Conservation (phyloP, 1,284 basidiomycete genomes). For the Pseudomicrostroma phylloplanum region DNA sequence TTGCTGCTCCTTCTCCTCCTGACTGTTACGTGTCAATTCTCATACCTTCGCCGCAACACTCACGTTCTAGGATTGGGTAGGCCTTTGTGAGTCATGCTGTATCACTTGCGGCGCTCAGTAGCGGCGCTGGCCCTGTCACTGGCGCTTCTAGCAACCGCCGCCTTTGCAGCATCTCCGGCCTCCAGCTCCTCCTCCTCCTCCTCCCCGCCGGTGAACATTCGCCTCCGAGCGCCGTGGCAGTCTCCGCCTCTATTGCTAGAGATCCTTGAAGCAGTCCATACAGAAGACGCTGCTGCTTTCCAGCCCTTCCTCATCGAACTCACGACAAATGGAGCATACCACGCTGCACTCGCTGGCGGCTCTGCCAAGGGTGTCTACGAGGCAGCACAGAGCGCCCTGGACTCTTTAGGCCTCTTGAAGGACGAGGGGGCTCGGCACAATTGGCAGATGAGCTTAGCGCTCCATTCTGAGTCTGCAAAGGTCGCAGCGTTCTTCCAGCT, state of each 20-base stretch:
- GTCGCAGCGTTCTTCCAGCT: constrained; percentile 42
- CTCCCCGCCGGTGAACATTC: constrained; percentile 69
- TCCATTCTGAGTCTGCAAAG: constrained; percentile 30
- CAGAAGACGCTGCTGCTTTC: constrained; percentile 27
- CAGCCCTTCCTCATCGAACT: constrained; percentile 20
- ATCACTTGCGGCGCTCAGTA: no score
- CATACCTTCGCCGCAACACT: no score
- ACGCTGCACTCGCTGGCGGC: constrained; percentile 1
- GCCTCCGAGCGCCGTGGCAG: constrained; percentile 72
- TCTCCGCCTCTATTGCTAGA: constrained; percentile 70
- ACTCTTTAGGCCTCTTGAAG: constrained; percentile 9
- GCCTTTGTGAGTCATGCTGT: no score
- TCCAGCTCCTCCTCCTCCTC: background rate
- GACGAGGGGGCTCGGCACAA: constrained; percentile 15
- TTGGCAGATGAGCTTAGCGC: constrained; percentile 33
- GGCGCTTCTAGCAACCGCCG: background rate
- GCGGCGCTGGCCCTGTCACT: no score
- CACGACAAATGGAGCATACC: background rate
- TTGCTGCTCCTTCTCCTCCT: no score
- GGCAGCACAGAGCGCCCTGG: constrained; percentile 5
- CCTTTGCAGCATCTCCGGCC: background rate
- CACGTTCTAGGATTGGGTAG: no score
- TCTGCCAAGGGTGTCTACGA: constrained; percentile 12
- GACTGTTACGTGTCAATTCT: no score
- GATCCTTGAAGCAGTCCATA: constrained; percentile 63